Conservation (phyloP, 768 basidiomycete genomes). For the Suillus occidentalis region DNA sequence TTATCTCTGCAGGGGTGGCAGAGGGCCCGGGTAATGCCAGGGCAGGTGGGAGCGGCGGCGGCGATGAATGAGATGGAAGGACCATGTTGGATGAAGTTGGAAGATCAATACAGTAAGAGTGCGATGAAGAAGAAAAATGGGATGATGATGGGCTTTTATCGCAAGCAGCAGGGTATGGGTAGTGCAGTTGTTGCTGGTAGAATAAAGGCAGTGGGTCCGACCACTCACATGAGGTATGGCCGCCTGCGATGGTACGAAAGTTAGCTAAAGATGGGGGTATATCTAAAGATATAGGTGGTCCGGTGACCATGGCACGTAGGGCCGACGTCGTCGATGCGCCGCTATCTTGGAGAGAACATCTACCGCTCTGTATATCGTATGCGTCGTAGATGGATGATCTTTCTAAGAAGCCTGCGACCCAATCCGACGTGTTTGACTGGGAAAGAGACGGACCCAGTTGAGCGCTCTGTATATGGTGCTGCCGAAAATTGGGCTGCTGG, state of each 20-base stretch:
- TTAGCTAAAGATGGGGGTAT: constrained; percentile 21
- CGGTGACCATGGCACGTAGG: constrained; percentile 14
- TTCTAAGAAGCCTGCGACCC: constrained; percentile 30
- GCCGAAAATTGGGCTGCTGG: constrained; percentile 17
- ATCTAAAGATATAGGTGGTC: constrained; percentile 16
- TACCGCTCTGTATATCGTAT: constrained; percentile 16
- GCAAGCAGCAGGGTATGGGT: constrained; percentile 15
- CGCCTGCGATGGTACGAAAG: constrained; percentile 23
- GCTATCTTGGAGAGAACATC: constrained; percentile 11
- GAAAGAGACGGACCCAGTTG: constrained; percentile 14
- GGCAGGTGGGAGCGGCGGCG: constrained; percentile 8
- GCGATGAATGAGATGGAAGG: constrained; percentile 6
- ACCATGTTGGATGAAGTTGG: constrained; percentile 15
- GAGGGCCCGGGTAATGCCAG: constrained; percentile 8
- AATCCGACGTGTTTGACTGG: constrained; percentile 21
- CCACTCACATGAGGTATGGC: constrained; percentile 25
- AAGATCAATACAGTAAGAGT: constrained; percentile 13
- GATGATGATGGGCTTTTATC: constrained; percentile 15
- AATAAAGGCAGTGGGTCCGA: constrained; percentile 21
- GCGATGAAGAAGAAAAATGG: constrained; percentile 4
- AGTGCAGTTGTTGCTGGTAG: constrained; percentile 19
- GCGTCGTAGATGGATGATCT: constrained; percentile 27
- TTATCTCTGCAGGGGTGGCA: constrained; percentile 28
- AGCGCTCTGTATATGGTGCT: constrained; percentile 15
- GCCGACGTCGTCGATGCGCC: constrained; percentile 10